Percentiles rank a stretch among this genome's conserved stretches.
phyloP scores from a whole-genome alignment of 106 monocot species.

The Allium sativum region DNA sequence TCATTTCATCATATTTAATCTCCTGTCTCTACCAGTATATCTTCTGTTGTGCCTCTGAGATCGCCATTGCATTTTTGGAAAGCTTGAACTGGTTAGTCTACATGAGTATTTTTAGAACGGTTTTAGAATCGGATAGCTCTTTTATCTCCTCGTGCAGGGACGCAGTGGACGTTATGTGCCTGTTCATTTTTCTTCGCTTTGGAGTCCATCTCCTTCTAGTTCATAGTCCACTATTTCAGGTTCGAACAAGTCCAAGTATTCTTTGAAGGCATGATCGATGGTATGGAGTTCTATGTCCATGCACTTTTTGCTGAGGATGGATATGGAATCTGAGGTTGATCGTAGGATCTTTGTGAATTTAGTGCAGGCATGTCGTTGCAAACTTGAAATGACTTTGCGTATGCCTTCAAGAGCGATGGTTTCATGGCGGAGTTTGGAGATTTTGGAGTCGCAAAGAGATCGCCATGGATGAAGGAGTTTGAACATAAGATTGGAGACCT shows the following conservation, averaged over 20 bases:
- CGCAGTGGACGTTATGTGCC: conserved; percentile 25
- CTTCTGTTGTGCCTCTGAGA: conserved; percentile 36
- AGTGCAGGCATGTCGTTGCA: conserved; percentile 51
- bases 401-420: conserved; percentile 38
- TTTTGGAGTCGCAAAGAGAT: conserved; percentile 44
- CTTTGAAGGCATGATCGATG: conserved; percentile 15
- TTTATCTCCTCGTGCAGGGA: conserved; percentile 47
- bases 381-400: conserved; percentile 53
- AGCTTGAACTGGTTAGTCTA: neutral
- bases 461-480: conserved; percentile 57
- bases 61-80: conserved; percentile 9
- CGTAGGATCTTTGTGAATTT: conserved; percentile 53
- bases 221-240: conserved; percentile 27
- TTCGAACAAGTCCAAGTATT: conserved; percentile 27
- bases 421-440: conserved; percentile 39
- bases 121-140: conserved; percentile 43
- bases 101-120: conserved; percentile 24
- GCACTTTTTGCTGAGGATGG: conserved; percentile 24
- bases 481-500: conserved; percentile 62
- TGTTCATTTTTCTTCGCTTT: conserved; percentile 56
- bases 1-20: too few relatives aligned
- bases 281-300: conserved; percentile 22
- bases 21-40: conserved; percentile 36
- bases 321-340: conserved; percentile 10
- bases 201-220: conserved; percentile 53